Conservation (phyloP, 495 filamentous ascomycete species). For the Apodospora peruviana region DNA sequence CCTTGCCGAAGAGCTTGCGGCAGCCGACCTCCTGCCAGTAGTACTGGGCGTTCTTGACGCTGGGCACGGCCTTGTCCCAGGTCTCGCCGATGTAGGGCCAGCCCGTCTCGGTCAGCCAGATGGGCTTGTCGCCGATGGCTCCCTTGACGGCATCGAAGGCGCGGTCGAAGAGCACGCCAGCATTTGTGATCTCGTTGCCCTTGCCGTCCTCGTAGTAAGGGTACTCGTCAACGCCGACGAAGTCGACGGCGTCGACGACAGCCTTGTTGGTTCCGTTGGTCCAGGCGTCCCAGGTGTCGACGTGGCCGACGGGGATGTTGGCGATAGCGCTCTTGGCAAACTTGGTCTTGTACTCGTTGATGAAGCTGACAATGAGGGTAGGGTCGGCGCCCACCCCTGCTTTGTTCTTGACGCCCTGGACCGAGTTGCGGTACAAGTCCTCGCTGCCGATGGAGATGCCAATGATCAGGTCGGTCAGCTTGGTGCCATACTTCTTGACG, state of each 20-base stretch:
- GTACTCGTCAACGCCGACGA: constrained; percentile 46
- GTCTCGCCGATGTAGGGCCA: constrained; percentile 38
- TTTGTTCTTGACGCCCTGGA: constrained; percentile 36
- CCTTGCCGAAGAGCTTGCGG: constrained; percentile 55
- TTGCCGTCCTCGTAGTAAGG: constrained; percentile 46
- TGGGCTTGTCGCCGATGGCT: constrained; percentile 33
- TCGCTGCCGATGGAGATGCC: constrained; percentile 49
- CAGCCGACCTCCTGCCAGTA: constrained; percentile 72
- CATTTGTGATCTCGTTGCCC: constrained; percentile 39
- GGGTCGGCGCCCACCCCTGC: constrained; percentile 38
- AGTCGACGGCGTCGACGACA: constrained; percentile 44
- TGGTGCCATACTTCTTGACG: constrained; percentile 34
- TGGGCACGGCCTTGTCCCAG: constrained; percentile 54
- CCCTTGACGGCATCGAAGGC: constrained; percentile 29
- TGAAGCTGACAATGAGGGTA: constrained; percentile 38
- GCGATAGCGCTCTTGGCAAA: constrained; percentile 25
- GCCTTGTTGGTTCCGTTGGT: constrained; percentile 39
- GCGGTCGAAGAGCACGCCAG: constrained; percentile 32
- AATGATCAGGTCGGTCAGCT: constrained; percentile 42
- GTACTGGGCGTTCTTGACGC: constrained; percentile 56
- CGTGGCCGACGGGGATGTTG: constrained; percentile 42
- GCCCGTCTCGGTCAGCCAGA: constrained; percentile 51
- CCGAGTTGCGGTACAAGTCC: constrained; percentile 48
- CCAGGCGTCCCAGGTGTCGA: constrained; percentile 48
- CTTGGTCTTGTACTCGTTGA: constrained; percentile 40